Conservation (phyloP, 2,329 filamentous ascomycete genomes). For the Rhinocladiella similis region DNA sequence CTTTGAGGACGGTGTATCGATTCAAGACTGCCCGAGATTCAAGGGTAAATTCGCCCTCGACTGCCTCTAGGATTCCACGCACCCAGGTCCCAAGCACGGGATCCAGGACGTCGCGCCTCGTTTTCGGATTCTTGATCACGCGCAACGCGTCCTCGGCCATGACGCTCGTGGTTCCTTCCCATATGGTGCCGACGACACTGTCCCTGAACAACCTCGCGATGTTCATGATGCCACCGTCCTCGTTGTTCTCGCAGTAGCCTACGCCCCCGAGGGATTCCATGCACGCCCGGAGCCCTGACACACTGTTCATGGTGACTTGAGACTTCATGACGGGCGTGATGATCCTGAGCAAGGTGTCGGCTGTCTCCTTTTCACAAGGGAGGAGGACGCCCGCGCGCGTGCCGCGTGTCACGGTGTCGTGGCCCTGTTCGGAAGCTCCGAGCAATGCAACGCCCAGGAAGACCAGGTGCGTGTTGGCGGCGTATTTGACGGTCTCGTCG, state of each 20-base stretch:
- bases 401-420: slow-evolving; percentile 22
- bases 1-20: slow-evolving; percentile 10
- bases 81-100: slow-evolving; percentile 13
- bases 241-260: slow-evolving; percentile 35
- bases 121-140: slow-evolving; percentile 17
- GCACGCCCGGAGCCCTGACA: slow-evolving; percentile 26
- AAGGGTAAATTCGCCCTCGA: not conserved
- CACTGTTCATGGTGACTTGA: slow-evolving; percentile 23
- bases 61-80: slow-evolving; percentile 5
- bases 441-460: slow-evolving; percentile 36
- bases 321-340: slow-evolving; percentile 38
- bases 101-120: slow-evolving; percentile 9
- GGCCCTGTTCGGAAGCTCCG: slow-evolving; percentile 34
- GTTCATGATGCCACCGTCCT: slow-evolving; percentile 62
- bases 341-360: slow-evolving; percentile 33
- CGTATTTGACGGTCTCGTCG: slow-evolving; percentile 32
- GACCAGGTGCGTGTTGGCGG: slow-evolving; percentile 20
- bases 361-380: slow-evolving; percentile 23
- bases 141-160: slow-evolving; percentile 31
- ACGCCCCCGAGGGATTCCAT: slow-evolving; percentile 37
- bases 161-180: slow-evolving; percentile 72
- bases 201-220: slow-evolving; percentile 66
- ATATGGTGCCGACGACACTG: slow-evolving; percentile 63
- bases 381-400: slow-evolving; percentile 25
- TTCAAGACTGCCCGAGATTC: slow-evolving; percentile 11